phyloP scores from a whole-genome alignment of 371 early-diverging fungal genomes.

The Mortierella sp. region DNA sequence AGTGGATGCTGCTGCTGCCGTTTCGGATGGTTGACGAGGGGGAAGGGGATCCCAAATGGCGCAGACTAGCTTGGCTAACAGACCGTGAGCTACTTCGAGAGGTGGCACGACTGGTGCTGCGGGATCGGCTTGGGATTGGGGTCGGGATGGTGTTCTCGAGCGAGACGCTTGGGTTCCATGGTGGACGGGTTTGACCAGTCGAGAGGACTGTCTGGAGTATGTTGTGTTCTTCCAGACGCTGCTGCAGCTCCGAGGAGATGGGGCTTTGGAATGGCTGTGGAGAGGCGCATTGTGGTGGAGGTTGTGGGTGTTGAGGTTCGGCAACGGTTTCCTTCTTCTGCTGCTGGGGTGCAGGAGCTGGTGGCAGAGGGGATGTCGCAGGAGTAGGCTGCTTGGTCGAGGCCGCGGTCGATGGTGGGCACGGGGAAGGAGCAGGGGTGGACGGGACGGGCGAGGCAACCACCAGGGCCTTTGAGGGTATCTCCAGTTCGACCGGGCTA shows the following conservation, averaged over 20 bases:
- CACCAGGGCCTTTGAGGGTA: neutral
- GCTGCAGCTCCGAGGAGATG: slow-evolving; percentile 38
- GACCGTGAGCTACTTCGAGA: slow-evolving; percentile 35
- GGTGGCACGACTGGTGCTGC: slow-evolving; percentile 23
- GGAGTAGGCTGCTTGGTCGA: slow-evolving; percentile 23
- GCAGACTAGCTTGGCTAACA: slow-evolving; percentile 33
- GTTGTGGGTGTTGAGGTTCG: slow-evolving; percentile 7
- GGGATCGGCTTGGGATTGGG: slow-evolving; percentile 26
- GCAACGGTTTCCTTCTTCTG: slow-evolving; percentile 10
- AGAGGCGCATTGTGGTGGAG: slow-evolving; percentile 8
- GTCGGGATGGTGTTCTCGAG: slow-evolving; percentile 15
- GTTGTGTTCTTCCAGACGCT: slow-evolving; percentile 44
- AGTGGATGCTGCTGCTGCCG: neutral
- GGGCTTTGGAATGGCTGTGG: slow-evolving; percentile 14
- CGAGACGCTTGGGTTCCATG: slow-evolving; percentile 50
- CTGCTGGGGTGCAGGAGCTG: slow-evolving; percentile 7
- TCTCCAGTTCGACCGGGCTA: neutral
- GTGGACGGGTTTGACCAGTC: slow-evolving; percentile 18
- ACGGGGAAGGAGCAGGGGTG: slow-evolving; percentile 20
- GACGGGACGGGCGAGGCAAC: slow-evolving; percentile 18
- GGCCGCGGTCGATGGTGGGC: neutral
- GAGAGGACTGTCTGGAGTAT: slow-evolving; percentile 25
- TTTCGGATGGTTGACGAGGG: neutral
- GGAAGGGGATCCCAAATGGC: neutral
- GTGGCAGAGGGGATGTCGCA: slow-evolving; percentile 17